Base-by-base conservation (phyloP, 257 asterid species). In the Haberlea rhodopensis region DNA sequence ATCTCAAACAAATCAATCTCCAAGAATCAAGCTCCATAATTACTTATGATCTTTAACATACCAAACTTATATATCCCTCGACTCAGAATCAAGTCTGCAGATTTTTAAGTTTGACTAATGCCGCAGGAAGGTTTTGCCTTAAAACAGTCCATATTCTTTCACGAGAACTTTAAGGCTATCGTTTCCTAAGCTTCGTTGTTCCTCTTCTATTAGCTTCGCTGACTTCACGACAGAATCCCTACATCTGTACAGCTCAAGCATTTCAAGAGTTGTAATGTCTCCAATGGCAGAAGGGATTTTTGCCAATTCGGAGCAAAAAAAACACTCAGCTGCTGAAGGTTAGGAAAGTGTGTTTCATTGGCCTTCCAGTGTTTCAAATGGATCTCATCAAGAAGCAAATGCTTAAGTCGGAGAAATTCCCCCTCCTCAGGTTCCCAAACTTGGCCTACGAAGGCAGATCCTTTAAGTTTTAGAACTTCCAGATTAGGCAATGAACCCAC, bases 361-460 rank as follows among this genome's bases (percentile, higher is more conserved):
- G 67, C 61, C 8, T 7, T 45, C 70, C 66, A 70, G 5, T 18
- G 40, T 29, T 40, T 22, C 53, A 71, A 40, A 48, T 21, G 19
- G 7, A 11, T 28, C 15, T n/a, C 19, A 34, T 49, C 34, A 45
- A 62, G 22, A n/a, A 71, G 24, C 43, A 71, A 32, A 22, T 20
- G 32, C 25, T 57, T 71, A 5, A 71, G 15, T 8, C 19, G 7
- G 11, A 2, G 22, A 31, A 46, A 31, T 5, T 27, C 40, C 40
- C 37, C 55, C 34, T 62, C 75, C 55, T 55, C 58, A 43, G 70
- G 52, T 43, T 70, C 49, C 57, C 70, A 71, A 1, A 53, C 65
- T 0, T 55, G 24, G 22, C 61, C 61, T 6, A 19, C 31, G 6
- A 71, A 55, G 28, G 70, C 65, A 18, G 25, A 15, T 7, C 13